Evolutionary conservation across 2,329 filamentous ascomycete species (phyloP), one percentile per base, ranked within the genome.

Genomic region (Aspergillus arachidicola): DNA sequence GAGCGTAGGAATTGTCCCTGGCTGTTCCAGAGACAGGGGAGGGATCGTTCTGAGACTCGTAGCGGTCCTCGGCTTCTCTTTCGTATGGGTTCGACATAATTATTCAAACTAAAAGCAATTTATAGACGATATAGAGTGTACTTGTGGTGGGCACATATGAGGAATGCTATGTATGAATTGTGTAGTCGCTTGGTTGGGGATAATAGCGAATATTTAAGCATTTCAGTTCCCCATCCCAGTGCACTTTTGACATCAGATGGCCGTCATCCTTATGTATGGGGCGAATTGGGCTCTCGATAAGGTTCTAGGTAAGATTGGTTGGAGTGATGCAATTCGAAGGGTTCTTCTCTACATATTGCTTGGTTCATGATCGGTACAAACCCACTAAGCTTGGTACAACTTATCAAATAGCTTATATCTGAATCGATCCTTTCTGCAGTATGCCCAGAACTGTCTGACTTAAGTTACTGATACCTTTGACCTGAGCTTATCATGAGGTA

Each of bases 1-100:
- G 30, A 10, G 63, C 63, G 56, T 75, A 76, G 1, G 68, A 67
- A 60, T 68, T 57, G 34, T 75, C 73, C n/a, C 56, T 5, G 32
- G 59, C 59, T 23, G 61, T 59, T 46, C 65, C 64, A 4, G 67
- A 62, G 38, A 75, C 66, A 4, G 72, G 71, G 7, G 69, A 68
- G n/a, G 64, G 10, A 57, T 75, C 73, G 55, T 73, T 73, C 57
- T 73, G 64, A 9, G 43, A 58, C 65, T 75, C 73, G 63, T 74
- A 75, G 32, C 9, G 45, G 59, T 74, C 72, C 57, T 76, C 72
- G 34, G 69, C 73, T 62, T 69, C 65, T 67, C 70, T 68, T 63
- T 73, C 70, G 19, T 32, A 30, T 7, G 54, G 65, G 63, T 62
- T 70, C 23, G 71, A 68, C 71, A 72, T 75, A 19, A 10, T 51